Percentiles rank a stretch among this genome's conserved stretches.
Evolutionary conservation across 1,284 basidiomycete genomes (phyloP).

Genomic region (Melampsora americana): DNA sequence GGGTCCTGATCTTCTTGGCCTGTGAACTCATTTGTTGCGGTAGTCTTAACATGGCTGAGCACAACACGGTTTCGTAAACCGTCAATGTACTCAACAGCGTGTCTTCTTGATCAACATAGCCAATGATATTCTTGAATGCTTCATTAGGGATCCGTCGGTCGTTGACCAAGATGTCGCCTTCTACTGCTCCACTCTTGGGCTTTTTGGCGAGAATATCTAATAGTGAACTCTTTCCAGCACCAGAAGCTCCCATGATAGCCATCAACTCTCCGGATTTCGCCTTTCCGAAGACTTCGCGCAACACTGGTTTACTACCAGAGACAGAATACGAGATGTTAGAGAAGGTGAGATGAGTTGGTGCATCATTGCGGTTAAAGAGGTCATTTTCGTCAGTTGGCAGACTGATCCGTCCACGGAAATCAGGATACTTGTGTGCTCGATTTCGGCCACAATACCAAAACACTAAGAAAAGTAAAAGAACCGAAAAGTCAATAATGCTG

Average conservation of each 20-base stretch:
- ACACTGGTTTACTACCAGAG: constrained; percentile 63
- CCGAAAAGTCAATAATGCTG: background rate
- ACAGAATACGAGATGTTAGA: constrained; percentile 76
- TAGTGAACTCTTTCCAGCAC: constrained; percentile 93
- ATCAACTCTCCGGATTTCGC: constrained; percentile 82
- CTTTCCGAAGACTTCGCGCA: constrained; percentile 74
- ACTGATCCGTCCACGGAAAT: constrained; percentile 70
- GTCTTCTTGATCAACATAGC: constrained; percentile 97
- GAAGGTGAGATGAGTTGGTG: constrained; percentile 87
- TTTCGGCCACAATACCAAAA: constrained; percentile 84
- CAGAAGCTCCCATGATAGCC: constrained; percentile 93
- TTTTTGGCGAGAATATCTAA: constrained; percentile 92
- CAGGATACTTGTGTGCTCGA: constrained; percentile 58
- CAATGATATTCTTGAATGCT: constrained; percentile 78
- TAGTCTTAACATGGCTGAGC: constrained; percentile 81
- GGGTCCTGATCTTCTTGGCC: constrained; percentile 86
- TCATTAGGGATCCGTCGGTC: constrained; percentile 71
- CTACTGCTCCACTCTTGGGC: constrained; percentile 72
- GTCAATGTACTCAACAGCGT: constrained; percentile 93
- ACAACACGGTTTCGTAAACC: constrained; percentile 93
- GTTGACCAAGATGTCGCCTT: constrained; percentile 77
- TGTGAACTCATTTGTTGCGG: constrained; percentile 90
- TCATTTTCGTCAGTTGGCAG: constrained; percentile 76
- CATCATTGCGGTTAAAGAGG: constrained; percentile 85
- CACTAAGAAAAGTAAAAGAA: constrained; percentile 56